Base-by-base conservation (phyloP, 1,284 basidiomycete species). In the Ustilago trichophora region DNA sequence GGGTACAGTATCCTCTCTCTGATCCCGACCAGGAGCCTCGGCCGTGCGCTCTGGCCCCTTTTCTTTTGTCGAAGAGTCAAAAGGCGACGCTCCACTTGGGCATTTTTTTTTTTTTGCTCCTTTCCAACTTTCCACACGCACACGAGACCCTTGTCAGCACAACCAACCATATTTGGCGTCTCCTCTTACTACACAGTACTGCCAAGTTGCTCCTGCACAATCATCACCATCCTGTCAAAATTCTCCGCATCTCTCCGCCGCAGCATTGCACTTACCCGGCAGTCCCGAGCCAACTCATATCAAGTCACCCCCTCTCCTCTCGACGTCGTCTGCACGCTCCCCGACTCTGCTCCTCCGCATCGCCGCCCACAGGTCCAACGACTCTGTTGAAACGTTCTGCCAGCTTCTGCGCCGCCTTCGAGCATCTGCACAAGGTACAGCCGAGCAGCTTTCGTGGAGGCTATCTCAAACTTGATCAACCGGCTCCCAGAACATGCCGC, bases 401-500 rank as follows among this genome's bases (percentile, higher is more conserved):
- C 37, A 8, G 16, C 27, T 32, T 21, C 29, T 33, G 24, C 49
- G 18, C 38, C 42, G 37, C 43, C 44, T 40, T 49, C 41, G 35
- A 56, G 48, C 60, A 47, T 32, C 37, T 57, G 44, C 34, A n/a
- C 27, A 12, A 27, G 46, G 43, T 50, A 22, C 24, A 15, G 27
- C 37, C 52, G 32, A 62, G 47, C 51, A 62, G 51, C 52, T 53
- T 46, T 56, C 37, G 45, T 40, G 38, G 49, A 57, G 60, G 50
- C 13, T 56, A 32, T 24, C 26, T 45, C 60, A 16, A 35, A 48
- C 36, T 49, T 29, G 40, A 43, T 49, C 42, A 25, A 29, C 19
- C 45, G n/a, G 45, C 31, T 40, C 32, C 48, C 60, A 49, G 60
- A 55, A 51, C 37, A 54, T 67, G 57, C 57, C 44, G 53, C 57